These are phyloP conservation scores for Ulmus americana DNA, from an alignment of 331 rosid species.

Conservation along the genomic window DNA sequence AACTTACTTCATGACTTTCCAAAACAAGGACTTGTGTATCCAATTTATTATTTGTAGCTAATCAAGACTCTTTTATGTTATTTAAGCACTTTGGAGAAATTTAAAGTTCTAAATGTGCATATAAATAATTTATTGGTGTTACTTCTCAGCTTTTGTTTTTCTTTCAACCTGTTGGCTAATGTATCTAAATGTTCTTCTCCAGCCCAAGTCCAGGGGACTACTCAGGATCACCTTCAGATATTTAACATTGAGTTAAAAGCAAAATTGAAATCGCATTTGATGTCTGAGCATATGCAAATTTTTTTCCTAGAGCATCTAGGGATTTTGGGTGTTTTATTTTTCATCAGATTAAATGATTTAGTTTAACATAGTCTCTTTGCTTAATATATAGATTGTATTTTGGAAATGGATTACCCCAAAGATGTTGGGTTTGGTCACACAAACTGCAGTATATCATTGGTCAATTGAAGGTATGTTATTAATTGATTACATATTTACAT, in stretches of 20 bases:
- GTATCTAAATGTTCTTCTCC: slow-evolving; percentile 21
- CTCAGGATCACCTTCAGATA: slow-evolving; percentile 94
- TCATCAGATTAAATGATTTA: slow-evolving; percentile 4
- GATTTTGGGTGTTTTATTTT: neutral
- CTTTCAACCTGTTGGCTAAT: slow-evolving; percentile 9
- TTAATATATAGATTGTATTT: slow-evolving; percentile 62
- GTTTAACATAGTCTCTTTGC: slow-evolving; percentile 15
- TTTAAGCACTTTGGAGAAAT: neutral
- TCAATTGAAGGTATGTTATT: slow-evolving; percentile 69
- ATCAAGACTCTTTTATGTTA: too few species aligned
- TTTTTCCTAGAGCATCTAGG: neutral
- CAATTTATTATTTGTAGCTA: too few species aligned
- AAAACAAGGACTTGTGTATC: too few species aligned
- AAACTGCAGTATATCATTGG: slow-evolving; percentile 92
- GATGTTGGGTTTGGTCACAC: slow-evolving; percentile 89
- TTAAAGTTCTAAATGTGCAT: neutral
- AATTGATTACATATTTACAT: slow-evolving; percentile 11
- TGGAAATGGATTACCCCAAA: slow-evolving; percentile 98
- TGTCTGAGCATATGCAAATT: slow-evolving; percentile 89
- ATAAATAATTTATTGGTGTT: slow-evolving; percentile 1
- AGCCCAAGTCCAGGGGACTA: slow-evolving; percentile 98
- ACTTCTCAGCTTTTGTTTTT: slow-evolving; percentile 14
- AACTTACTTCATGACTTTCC: too few species aligned
- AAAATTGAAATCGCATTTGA: slow-evolving; percentile 81
- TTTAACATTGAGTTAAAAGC: slow-evolving; percentile 95